Evolutionary conservation across 257 asterid genomes (phyloP).

Genomic region (Verbascum thapsus): DNA sequence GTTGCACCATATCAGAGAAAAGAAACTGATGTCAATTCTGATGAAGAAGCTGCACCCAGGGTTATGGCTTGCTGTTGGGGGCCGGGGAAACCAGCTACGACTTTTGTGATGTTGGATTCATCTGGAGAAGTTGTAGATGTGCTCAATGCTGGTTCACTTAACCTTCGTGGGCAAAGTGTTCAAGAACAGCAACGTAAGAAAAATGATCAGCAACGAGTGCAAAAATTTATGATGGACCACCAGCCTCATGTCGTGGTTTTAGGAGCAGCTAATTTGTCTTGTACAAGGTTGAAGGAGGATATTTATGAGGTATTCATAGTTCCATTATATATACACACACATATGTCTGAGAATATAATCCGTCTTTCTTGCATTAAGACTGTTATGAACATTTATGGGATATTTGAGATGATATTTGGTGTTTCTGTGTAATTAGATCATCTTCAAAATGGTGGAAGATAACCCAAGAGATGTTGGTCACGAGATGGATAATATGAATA

Average conservation of each 20-base stretch:
- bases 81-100: constrained; percentile 95
- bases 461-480: constrained; percentile 97
- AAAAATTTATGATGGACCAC: constrained; percentile 96
- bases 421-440: constrained; percentile 55
- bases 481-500: constrained; percentile 90
- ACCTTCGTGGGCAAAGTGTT: constrained; percentile 83
- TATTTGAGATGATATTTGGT: constrained; percentile 20
- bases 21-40: constrained; percentile 69
- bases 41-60: constrained; percentile 88
- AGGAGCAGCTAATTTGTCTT: constrained; percentile 93
- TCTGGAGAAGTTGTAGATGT: constrained; percentile 94
- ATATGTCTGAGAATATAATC: constrained; percentile 9
- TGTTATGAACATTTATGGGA: not conserved
- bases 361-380: constrained; percentile 1
- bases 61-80: constrained; percentile 99
- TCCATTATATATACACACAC: constrained; percentile 6
- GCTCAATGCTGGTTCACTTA: constrained; percentile 80
- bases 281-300: constrained; percentile 89
- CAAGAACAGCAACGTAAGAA: constrained; percentile 86
- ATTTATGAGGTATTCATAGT: constrained; percentile 75
- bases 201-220: constrained; percentile 94
- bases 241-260: constrained; percentile 91
- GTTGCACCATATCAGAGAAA: constrained; percentile 86
- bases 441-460: constrained; percentile 97
- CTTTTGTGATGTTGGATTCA: constrained; percentile 96